These are phyloP conservation scores for Phytopythium boreale DNA, from an alignment of 352 stramenopile genomes.

Conservation along the genomic window DNA sequence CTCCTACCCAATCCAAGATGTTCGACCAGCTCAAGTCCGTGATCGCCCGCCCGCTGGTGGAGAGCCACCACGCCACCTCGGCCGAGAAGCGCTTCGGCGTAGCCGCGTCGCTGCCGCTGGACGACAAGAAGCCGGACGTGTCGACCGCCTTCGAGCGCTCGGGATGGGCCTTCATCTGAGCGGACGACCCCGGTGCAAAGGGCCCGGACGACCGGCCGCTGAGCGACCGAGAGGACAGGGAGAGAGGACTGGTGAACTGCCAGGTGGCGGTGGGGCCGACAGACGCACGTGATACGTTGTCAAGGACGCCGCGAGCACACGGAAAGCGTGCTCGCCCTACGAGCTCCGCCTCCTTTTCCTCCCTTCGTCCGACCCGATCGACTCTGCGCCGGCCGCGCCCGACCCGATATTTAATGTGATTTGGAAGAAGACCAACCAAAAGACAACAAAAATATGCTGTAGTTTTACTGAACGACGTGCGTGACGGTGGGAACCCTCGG, in stretches of 20 bases:
- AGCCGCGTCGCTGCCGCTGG: conserved; percentile 21
- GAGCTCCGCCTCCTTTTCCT: background rate
- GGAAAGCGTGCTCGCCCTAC: background rate
- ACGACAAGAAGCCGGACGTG: conserved; percentile 42
- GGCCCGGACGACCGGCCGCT: background rate
- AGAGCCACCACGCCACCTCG: conserved; percentile 17
- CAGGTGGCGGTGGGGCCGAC: background rate
- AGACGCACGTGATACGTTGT: background rate
- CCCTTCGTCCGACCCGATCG: background rate
- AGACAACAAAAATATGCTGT: conserved; percentile 3
- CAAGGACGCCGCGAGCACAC: background rate
- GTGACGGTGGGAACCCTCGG: conserved; percentile 4
- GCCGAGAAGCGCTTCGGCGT: conserved; percentile 39
- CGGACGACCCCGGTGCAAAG: background rate
- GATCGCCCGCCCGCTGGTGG: conserved; percentile 29
- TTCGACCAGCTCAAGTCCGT: conserved; percentile 77
- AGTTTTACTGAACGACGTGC: conserved; percentile 9
- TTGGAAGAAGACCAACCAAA: background rate
- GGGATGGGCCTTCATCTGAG: conserved; percentile 74
- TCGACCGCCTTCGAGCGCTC: conserved; percentile 78
- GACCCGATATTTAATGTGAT: conserved; percentile 8
- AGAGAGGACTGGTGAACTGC: background rate
- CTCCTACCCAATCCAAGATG: conserved; percentile 21
- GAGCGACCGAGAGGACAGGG: background rate
- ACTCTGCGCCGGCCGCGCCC: background rate